Conservation (phyloP, 2,329 filamentous ascomycete genomes). For the Knufia fluminis region DNA sequence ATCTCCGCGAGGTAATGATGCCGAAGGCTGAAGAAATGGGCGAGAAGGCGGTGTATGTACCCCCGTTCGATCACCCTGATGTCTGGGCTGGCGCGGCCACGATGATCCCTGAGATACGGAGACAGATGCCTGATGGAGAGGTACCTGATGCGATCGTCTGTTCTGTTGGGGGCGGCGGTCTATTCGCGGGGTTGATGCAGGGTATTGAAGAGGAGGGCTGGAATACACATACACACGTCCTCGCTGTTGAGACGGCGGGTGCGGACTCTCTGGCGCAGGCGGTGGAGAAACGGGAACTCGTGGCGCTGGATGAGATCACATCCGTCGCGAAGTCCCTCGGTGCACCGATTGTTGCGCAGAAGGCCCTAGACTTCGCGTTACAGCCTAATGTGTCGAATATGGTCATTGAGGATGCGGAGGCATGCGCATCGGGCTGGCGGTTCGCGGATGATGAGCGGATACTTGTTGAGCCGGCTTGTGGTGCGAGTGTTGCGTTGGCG, state of each 20-base stretch:
- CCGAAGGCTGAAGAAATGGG: conserved; percentile 17
- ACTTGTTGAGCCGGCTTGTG: conserved; percentile 76
- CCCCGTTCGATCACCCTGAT: conserved; percentile 36
- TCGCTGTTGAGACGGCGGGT: conserved; percentile 68
- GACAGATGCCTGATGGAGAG: conserved; percentile 30
- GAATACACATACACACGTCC: conserved; percentile 40
- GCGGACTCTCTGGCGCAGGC: conserved; percentile 59
- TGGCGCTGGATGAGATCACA: conserved; percentile 61
- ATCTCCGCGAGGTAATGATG: conserved; percentile 48
- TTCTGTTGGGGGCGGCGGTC: conserved; percentile 68
- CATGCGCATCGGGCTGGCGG: conserved; percentile 63
- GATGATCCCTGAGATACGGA: conserved; percentile 34
- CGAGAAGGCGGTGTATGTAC: conserved; percentile 36
- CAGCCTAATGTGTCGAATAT: conserved; percentile 46
- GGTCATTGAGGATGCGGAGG: conserved; percentile 65
- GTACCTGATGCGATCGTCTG: conserved; percentile 62
- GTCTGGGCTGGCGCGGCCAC: conserved; percentile 39
- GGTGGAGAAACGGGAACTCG: conserved; percentile 44
- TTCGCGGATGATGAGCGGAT: conserved; percentile 74
- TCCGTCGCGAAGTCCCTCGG: conserved; percentile 67
- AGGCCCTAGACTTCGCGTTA: conserved; percentile 56
- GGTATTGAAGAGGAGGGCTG: conserved; percentile 41
- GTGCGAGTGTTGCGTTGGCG: conserved; percentile 55
- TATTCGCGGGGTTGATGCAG: conserved; percentile 65
- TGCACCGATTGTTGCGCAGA: conserved; percentile 56